Percentiles rank a stretch among this genome's conserved stretches.
Conservation (phyloP, 2,329 filamentous ascomycete genomes). For the Aureobasidium sp. region DNA sequence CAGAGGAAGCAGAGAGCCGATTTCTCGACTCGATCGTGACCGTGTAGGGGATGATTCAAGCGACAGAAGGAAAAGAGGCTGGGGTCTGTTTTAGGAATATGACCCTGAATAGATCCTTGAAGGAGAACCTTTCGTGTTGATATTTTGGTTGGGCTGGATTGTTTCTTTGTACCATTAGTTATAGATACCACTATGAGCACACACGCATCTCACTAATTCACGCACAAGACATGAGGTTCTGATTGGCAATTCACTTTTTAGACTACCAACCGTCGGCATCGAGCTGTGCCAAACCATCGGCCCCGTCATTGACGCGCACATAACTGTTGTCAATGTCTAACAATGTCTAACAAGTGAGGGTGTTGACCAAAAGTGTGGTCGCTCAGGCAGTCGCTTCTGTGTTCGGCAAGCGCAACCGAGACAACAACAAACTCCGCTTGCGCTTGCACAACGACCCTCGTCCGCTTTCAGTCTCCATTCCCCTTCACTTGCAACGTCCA, state of each 20-base stretch:
- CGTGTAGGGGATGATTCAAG: constrained; percentile 12
- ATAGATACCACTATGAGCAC: constrained; percentile 14
- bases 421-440: background rate
- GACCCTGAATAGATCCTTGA: background rate
- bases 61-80: constrained; percentile 26
- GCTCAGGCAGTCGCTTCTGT: background rate
- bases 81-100: constrained; percentile 29
- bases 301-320: too few species aligned
- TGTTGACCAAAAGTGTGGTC: background rate
- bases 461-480: background rate
- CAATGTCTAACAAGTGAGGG: background rate
- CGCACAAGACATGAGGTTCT: background rate
- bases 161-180: constrained; percentile 6
- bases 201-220: background rate
- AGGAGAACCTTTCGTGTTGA: background rate
- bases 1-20: constrained; percentile 26
- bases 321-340: too few species aligned
- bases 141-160: background rate
- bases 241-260: too few species aligned
- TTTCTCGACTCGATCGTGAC: background rate
- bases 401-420: background rate
- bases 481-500: background rate
- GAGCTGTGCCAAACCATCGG: too few species aligned
- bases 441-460: background rate
- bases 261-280: too few species aligned